Evolutionary conservation across 352 stramenopile species (phyloP), one percentile per base, ranked within the genome.

Genomic region (Peronospora destructor): DNA sequence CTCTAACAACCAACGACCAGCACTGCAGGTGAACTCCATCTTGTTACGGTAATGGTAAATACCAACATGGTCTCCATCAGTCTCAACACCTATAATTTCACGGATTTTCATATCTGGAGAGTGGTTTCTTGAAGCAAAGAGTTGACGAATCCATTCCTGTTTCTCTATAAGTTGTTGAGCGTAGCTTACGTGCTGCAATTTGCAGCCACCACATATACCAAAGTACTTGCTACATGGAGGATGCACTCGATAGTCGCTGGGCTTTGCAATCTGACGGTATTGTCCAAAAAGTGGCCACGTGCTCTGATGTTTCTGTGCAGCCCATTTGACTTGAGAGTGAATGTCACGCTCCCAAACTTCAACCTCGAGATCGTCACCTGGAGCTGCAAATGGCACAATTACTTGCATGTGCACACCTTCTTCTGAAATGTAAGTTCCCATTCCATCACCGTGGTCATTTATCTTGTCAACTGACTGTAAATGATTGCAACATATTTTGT

Each of bases 21-120:
- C 79, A 49, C 73, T 88, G 47, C 76, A 87, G 6, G 79, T 88
- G 49, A 91, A 91, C 54, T 91, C 79, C 66, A 85, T 88, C 53
- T 91, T 91, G 66, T 88, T 91, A 47, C 79, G 74, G 54, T 91
- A 91, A 30, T 71, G 48, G 38, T 75, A 80, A 8, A 68, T 37
- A 3, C 32, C 49, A 16, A 6, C 6, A 0, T 30, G 21, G 0
- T 43, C 16, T 3, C 49, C 29, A 6, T 52, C 17, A 13, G 28
- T 40, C 10, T 55, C 32, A 12, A 68, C 59, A 9, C 76, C 76
- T 7, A 73, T 17, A 50, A 87, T 82, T 5, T 45, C 12, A 0
- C 64, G 67, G 7, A 84, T 51, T 12, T 71, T 39, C 56, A 75
- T 66, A 10, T 57, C 45, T 29, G 55, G 56, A 1, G 66, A 73